phyloP scores from a whole-genome alignment of 1,139 yeast species.

The Meyerozyma athensensis region DNA sequence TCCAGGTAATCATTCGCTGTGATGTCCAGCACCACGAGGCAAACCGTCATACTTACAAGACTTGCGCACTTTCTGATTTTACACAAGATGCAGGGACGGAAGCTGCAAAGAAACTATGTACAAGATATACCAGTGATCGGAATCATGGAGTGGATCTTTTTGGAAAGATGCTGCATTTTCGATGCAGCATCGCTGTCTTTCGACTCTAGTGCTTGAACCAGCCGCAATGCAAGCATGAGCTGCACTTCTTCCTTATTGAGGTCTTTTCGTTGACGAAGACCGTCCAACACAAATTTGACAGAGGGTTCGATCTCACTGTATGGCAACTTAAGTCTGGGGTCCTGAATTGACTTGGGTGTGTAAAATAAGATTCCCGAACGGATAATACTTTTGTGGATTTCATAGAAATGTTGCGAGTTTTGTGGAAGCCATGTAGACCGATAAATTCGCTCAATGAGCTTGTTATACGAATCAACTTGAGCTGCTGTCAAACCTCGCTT shows the following conservation, averaged over 20 bases:
- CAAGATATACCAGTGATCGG: neutral
- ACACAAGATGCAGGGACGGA: neutral
- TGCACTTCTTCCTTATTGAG: slow-evolving; percentile 15
- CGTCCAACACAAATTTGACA: slow-evolving; percentile 18
- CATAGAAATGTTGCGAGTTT: slow-evolving; percentile 11
- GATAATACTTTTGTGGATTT: slow-evolving; percentile 23
- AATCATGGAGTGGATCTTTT: slow-evolving; percentile 7
- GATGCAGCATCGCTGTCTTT: slow-evolving; percentile 12
- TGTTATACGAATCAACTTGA: slow-evolving; percentile 23
- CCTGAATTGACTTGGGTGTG: slow-evolving; percentile 21
- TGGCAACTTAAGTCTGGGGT: slow-evolving; percentile 16
- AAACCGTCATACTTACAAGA: neutral
- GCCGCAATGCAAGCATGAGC: slow-evolving; percentile 17
- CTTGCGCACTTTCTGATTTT: neutral
- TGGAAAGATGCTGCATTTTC: slow-evolving; percentile 8
- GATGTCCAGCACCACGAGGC: neutral
- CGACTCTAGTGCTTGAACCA: slow-evolving; percentile 15
- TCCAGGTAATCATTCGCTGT: neutral
- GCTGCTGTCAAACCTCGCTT: slow-evolving; percentile 16
- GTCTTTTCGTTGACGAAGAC: slow-evolving; percentile 14
- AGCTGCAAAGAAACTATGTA: neutral
- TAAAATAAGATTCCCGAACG: slow-evolving; percentile 29
- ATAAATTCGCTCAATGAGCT: slow-evolving; percentile 21
- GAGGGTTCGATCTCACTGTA: slow-evolving; percentile 20
- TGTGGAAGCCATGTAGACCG: slow-evolving; percentile 23